These are phyloP conservation scores for Selenicereus undatus DNA, from an alignment of 148 eudicot genomes.

Conservation along the genomic window DNA sequence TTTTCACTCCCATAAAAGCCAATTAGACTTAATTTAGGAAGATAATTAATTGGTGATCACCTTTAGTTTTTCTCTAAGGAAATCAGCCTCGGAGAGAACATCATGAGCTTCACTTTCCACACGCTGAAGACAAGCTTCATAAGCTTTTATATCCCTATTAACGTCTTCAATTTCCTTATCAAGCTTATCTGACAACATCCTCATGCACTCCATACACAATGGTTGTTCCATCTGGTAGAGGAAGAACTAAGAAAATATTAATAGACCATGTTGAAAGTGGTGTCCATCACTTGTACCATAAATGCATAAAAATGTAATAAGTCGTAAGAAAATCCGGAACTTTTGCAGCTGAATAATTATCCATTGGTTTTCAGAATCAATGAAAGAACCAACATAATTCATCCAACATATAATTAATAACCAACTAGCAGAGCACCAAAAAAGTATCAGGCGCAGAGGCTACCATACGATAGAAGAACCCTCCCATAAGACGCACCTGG, in stretches of 20 bases:
- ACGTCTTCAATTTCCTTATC: conserved; percentile 99
- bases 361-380: neutral
- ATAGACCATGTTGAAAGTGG: neutral
- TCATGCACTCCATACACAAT: conserved; percentile 95
- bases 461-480: neutral
- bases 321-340: neutral
- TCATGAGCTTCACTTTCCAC: conserved; percentile 76
- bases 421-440: neutral
- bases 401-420: neutral
- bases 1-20: neutral
- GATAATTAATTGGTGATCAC: conserved; percentile 32
- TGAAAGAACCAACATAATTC: neutral
- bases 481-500: conserved; percentile 44
- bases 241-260: conserved; percentile 12
- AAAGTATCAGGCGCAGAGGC: conserved; percentile 7
- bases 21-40: conserved; percentile 9
- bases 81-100: conserved; percentile 88
- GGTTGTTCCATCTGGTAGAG: conserved; percentile 85
- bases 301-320: neutral
- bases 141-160: conserved; percentile 73
- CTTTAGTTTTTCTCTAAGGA: conserved; percentile 89
- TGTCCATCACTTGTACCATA: neutral
- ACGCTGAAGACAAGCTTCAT: conserved; percentile 84
- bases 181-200: conserved; percentile 88
- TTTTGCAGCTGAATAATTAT: neutral